Base-by-base conservation (phyloP, 495 filamentous ascomycete genomes). In the Diplogelasinospora grovesii region DNA sequence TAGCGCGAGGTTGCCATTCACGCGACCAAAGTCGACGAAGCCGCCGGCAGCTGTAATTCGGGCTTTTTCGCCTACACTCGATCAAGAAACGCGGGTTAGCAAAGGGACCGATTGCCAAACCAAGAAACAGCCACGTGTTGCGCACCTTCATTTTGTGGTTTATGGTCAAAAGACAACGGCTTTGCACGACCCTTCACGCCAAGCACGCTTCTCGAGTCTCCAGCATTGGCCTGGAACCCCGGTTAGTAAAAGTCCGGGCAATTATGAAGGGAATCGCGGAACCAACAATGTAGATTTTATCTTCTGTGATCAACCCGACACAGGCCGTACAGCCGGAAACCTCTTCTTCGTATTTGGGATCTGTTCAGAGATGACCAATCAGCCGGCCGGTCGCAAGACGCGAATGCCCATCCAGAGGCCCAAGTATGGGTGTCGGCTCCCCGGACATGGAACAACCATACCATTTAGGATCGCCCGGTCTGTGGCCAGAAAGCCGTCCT, bases 291-390 rank as follows among this genome's bases (percentile, higher is more conserved):
- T 84, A 98, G 59, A 98, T 90, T 60, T 92, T 95, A 49, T 89
- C 82, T 52, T 83, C 78, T 22, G 85, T 85, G 49, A 97, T 83
- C 49, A 98, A 71, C 33, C 81, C 82, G 39, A 92, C 87, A 29
- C 93, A 88, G 18, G 92, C 89, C 36, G 92, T 98, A 64, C 92
- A 98, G 28, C 92, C 92, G 22, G 92, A 98, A 39, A 97, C 89
- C 65, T 98, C 92, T 48, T 97, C 90, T 59, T 93, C 86, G 60
- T 95, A 96, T 60, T 83, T 85, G 43, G 89, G 88, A 67, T 98
- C 92, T 98, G 50, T 25, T 41, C 41, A 25, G 21, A n/a, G 34
- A 3, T 25, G 44, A 35, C 32, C 27, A 20, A 45, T 62, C 41
- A 64, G 54, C 50, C 31, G 13, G 22, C 6, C 35, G 20, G 10